Base-by-base conservation (phyloP, 345 rosid species). In the Arabis hirsuta region DNA sequence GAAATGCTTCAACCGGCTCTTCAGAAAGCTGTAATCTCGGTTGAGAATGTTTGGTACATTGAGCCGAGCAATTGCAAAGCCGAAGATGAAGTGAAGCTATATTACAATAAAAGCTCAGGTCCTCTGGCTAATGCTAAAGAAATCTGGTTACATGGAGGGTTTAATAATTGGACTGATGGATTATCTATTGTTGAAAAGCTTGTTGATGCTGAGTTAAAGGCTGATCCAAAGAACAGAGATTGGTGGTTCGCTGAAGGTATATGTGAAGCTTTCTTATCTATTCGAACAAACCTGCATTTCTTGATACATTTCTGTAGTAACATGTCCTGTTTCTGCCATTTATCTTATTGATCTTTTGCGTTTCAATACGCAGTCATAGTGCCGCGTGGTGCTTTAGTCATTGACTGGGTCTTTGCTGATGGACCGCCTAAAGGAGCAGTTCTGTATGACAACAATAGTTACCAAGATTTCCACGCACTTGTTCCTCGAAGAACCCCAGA, bases 321-420 rank as follows among this genome's bases (percentile, higher is more conserved):
- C 54, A 19, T 62, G 42, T 62, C 22, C 7, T 38, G 13, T 48
- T 12, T 32, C 48, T 36, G 14, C 42, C 38, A 55, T 14, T 39
- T 70, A 24, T 6, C 14, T 54, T 53, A 43, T 32, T 54, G 7
- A 53, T 27, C 11, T 19, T 47, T 69, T 39, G 7, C 63, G 29
- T 48, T 63, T 56, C n/a, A 3, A 44, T 48, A 58, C 80, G 82
- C 85, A 94, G 98, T 94, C 59, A 34, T 67, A 69, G 92, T 91
- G 69, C 96, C 95, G 4, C 78, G 71, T 7, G 71, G 65, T 76
- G 92, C 96, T 47, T 24, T 81, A 70, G 84, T 91, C 48, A 79
- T 94, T 86, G 95, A 94, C 80, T 91, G 92, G 92, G 97, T 94
- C 55, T 88, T 91, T 76, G 83, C 96, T 77, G 91, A 94, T 82